Base-by-base conservation (phyloP, 169 alveolate species). In the Babesia bovis region DNA sequence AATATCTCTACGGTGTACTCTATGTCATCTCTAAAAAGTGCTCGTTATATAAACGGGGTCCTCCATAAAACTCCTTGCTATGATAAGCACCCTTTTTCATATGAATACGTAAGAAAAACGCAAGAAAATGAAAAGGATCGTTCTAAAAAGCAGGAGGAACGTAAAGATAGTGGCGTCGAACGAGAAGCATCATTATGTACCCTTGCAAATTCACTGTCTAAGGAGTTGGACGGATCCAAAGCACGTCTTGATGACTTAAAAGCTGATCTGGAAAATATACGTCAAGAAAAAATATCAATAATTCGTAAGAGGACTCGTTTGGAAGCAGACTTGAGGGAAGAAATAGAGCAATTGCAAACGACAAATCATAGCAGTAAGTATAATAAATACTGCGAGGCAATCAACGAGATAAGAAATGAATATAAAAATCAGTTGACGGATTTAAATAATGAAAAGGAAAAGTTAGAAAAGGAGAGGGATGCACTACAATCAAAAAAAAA, bases 41-140 rank as follows among this genome's bases (percentile, higher is more conserved):
- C 82, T n/a, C 63, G 69, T 26, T 21, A 73, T 19, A 26, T 79
- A 10, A 79, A 79, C 38, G 87, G 83, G 17, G 57, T 82, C 26
- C 36, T 77, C 26, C 61, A 60, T 30, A 19, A 66, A 21, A 26
- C 81, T 15, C 85, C 85, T 23, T 66, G 78, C 17, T 66, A 77
- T 45, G 85, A 77, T 13, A 77, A 58, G 57, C 58, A 77, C 36
- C 82, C 82, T 5, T 61, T 50, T 52, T 10, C 65, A 7, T 77
- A 77, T 42, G 57, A 42, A 35, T 67, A 55, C 47, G 85, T 77
- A 6, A 28, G 82, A 4, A 30, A 10, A 25, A 26, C 73, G 0
- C 30, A 33, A n/a, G 50, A 55, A 7, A 32, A 33, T 19, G 51
- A 32, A 3, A 38, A 42, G 30, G 85, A 77, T 42, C 23, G 12